Evolutionary conservation across 805 yeast species (phyloP), one percentile per base, ranked within the genome.

Genomic region (Aciculoconidium aculeatum): DNA sequence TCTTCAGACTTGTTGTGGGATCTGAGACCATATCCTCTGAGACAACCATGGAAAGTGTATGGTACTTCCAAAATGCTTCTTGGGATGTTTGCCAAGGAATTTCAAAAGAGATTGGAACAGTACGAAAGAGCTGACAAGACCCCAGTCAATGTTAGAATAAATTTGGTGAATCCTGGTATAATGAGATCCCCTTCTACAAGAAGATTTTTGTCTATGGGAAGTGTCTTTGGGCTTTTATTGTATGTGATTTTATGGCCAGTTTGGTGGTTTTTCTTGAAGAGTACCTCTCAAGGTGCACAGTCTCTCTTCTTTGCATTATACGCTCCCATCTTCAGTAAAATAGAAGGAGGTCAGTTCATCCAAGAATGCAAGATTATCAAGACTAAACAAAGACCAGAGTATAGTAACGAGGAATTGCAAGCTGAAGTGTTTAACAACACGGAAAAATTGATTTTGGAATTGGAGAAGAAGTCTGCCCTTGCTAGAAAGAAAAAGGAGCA

Each of bases 131-230:
- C 78, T 29, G 94, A 86, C 55, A 75, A 75, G 26, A 73, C 78
- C 13, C 81, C 84, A 2, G 66, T 72, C 47, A 83, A 80, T 44
- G 75, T 84, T 14, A 70, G 79, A 28, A 70, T 86, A 13, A 71
- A 80, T 34, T 47, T 86, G 31, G 92, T 84, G 4, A 92, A 92
- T 48, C 97, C 99, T 0, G 98, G 98, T 1, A 44, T 88, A 19
- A 83, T 85, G 81, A 70, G 97, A 42, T 77, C 95, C 2, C 84
- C 95, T 2, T 75, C 94, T 15, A 78, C 90, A 21, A 75, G 92
- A 42, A 70, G 96, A 33, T 74, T 79, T 19, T 34, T 86, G 4
- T 75, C 92, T 11, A 70, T 83, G 58, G 96, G 97, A 1, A 65
- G 84, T 0, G 42, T 90, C 3, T 44, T 65, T 41, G 79, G 85